phyloP scores from a whole-genome alignment of 2,329 filamentous ascomycete genomes.

The Fusarium lateritium region DNA sequence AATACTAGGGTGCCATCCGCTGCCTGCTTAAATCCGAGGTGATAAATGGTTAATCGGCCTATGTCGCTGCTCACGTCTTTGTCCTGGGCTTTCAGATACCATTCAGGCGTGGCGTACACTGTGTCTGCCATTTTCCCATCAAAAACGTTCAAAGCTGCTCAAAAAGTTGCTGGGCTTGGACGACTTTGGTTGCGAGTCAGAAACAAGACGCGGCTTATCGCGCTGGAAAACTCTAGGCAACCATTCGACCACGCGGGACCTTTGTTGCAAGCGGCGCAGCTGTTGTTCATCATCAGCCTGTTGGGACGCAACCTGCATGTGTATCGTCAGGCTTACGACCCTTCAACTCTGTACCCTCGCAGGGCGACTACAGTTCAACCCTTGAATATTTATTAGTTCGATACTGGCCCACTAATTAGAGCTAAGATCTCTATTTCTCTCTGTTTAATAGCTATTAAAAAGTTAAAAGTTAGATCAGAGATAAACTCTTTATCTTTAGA shows the following conservation, averaged over 20 bases:
- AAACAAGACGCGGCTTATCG: background rate
- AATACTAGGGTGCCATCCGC: constrained; percentile 2
- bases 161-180: fast-evolving
- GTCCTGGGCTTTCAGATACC: constrained; percentile 15
- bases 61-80: constrained; percentile 23
- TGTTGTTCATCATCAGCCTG: no score
- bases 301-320: no score
- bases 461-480: no score
- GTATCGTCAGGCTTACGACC: no score
- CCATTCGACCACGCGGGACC: background rate
- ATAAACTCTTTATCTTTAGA: no score
- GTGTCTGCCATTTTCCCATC: background rate
- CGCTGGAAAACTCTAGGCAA: fast-evolving
- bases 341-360: no score
- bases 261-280: no score
- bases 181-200: background rate
- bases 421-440: no score
- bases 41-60: constrained; percentile 10
- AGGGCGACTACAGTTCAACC: no score
- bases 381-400: no score
- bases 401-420: no score
- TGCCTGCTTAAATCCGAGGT: constrained; percentile 19
- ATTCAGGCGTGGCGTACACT: constrained; percentile 14
- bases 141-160: background rate
- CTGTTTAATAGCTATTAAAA: no score